A percentile compares a stretch with the other conserved stretches of the same genome.
These are phyloP conservation scores for Yamadazyma ubonensis DNA, from an alignment of 805 yeast species.

Conservation along the genomic window DNA sequence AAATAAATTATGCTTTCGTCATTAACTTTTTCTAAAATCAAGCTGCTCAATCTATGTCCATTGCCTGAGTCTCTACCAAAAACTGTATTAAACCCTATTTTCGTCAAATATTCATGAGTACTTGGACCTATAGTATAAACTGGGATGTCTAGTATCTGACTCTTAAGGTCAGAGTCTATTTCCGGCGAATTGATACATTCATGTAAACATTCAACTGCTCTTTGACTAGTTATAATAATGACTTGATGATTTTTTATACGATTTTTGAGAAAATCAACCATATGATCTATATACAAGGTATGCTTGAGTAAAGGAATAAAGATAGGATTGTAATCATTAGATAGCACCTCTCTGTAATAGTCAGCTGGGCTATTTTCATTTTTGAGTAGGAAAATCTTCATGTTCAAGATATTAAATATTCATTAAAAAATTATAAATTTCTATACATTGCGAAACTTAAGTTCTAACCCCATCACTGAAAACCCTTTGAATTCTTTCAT, in stretches of 20 bases:
- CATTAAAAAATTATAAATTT: constrained; percentile 3
- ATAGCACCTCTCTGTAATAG: constrained; percentile 43
- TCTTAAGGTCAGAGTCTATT: constrained; percentile 5
- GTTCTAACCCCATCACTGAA: constrained; percentile 20
- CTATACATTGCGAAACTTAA: constrained; percentile 6
- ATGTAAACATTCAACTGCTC: constrained; percentile 82
- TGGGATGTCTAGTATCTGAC: constrained; percentile 44
- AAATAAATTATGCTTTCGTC: constrained; percentile 56
- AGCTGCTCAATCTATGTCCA: constrained; percentile 66
- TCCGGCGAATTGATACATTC: constrained; percentile 36
- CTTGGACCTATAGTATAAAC: constrained; percentile 93
- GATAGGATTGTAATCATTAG: constrained; percentile 22
- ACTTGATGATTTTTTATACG: constrained; percentile 29
- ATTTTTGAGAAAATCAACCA: constrained; percentile 45
- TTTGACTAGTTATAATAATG: constrained; percentile 79
- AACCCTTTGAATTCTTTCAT: constrained; percentile 40
- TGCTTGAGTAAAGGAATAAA: constrained; percentile 80
- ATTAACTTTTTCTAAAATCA: constrained; percentile 43
- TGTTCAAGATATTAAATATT: constrained; percentile 1
- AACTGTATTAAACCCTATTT: constrained; percentile 65
- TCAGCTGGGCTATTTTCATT: constrained; percentile 70
- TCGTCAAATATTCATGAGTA: constrained; percentile 57
- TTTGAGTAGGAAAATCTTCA: constrained; percentile 57
- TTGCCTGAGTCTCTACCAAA: constrained; percentile 75
- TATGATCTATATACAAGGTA: constrained; percentile 45